Evolutionary conservation across 208 protist genomes (phyloP), one percentile per base, ranked within the genome.

Genomic region (Leishmania amazonensis): DNA sequence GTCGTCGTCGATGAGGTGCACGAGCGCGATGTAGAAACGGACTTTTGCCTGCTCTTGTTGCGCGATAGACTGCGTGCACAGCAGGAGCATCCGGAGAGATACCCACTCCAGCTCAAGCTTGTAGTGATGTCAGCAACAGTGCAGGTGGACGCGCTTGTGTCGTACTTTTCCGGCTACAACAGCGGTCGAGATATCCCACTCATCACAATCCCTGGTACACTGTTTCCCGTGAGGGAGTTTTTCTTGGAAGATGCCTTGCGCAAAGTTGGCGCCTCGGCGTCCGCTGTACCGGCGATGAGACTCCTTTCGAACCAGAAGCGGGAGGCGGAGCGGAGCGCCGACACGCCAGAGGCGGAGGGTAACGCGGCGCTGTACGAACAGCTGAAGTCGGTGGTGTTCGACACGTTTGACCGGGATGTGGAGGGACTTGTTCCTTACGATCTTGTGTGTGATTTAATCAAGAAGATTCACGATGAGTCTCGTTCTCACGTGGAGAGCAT

Each of bases 71-170:
- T 97, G 54, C 71, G 81, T 15, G 86, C 85, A 35, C 91, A 96
- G 81, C 90, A 88, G 28, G 58, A 81, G 35, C 79, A 92, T 62
- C 83, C 84, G 17, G 80, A 86, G 35, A 83, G 60, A 9, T 94
- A 81, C 74, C 84, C 86, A 49, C 53, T 89, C 31, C 83, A 91
- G 70, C 76, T 97, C 83, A 99, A 99, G 84, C 89, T 99, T 47
- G 97, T 99, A 70, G 97, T 99, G 62, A 99, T 99, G 79, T 99
- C 98, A 17, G 99, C 99, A 7, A 96, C 95, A 31, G 83, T 96
- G 79, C 91, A 96, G 75, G 89, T 96, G 62, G 88, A 95, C 24
- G 85, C 88, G 24, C 82, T 97, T 42, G 81, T 86, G n/a, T 84
- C 86, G 15, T 97, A 97, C 85, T 96, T 96, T 83, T 53, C 64